Evolutionary conservation across 345 rosid species (phyloP), one percentile per base, ranked within the genome.

Genomic region (Brassica carinata): DNA sequence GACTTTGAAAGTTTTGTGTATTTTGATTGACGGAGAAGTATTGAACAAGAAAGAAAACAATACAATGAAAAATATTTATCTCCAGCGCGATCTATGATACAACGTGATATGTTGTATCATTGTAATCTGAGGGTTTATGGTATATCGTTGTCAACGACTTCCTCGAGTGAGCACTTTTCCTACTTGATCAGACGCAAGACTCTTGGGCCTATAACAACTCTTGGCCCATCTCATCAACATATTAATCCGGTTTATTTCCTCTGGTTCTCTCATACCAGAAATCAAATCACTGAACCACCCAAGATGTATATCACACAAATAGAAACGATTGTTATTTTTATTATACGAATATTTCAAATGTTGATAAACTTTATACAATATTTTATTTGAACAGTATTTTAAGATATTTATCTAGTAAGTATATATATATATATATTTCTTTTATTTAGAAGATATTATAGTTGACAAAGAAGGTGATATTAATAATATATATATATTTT

Each of bases 201-300:
- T 13, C 2, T 51, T 65, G 72, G 55, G 78, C 72, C 10, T 33
- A 34, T 14, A 2, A 33, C 26, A 65, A 19, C n/a, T 5, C 8
- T 64, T 62, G 64, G 78, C 55, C 72, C 72, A 75, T 0, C 8
- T 33, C 7, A 75, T 19, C 64, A 64, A 13, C 73, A 70, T 9
- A 6, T 31, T 51, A 19, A 13, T 65, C n/a, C 15, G 19, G 17
- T 27, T 75, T 65, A 13, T 11, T 30, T 64, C 23, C 1, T 27
- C 10, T 15, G n/a, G 40, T 43, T 64, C 36, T n/a, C 2, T 38
- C 48, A 11, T 11, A 67, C 33, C 71, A 40, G 51, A 67, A 68
- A 40, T 68, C 57, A 67, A 68, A 40, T 68, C 57, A 68, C n/a
- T 19, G 18, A 38, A 23, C 53, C 53, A 45, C n/a, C 53, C n/a